Evolutionary conservation across 1,284 basidiomycete genomes (phyloP).

Genomic region (Leccinum insolens): DNA sequence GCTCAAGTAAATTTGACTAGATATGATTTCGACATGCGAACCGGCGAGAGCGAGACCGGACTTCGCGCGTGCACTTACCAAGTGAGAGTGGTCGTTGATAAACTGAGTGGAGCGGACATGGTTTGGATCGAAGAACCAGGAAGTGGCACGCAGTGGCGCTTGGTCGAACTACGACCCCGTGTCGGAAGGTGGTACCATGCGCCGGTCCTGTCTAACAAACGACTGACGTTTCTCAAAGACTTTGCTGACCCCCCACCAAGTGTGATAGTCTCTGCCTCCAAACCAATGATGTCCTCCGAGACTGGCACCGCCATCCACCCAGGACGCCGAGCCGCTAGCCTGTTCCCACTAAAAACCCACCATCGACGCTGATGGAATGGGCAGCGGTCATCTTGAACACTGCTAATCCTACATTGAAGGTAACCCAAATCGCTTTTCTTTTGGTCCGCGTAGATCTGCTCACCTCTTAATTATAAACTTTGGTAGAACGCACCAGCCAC

Average conservation of each 20-base stretch:
- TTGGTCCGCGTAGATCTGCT: too few relatives aligned
- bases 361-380: too few relatives aligned
- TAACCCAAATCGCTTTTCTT: too few relatives aligned
- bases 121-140: slow-evolving; percentile 62
- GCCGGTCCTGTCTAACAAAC: not conserved
- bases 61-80: slow-evolving; percentile 50
- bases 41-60: too few relatives aligned
- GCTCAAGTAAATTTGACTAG: too few relatives aligned
- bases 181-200: not conserved
- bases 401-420: too few relatives aligned
- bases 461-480: not conserved
- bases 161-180: slow-evolving; percentile 5
- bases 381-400: too few relatives aligned
- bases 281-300: not conserved
- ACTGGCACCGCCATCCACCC: not conserved
- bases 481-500: slow-evolving; percentile 1
- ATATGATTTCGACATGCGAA: too few relatives aligned
- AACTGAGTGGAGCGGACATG: slow-evolving; percentile 44
- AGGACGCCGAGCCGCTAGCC: too few relatives aligned
- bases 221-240: not conserved
- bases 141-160: slow-evolving; percentile 1
- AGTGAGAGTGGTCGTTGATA: slow-evolving; percentile 54
- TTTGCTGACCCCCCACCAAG: slow-evolving; percentile 1
- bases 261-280: not conserved
- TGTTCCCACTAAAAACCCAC: too few relatives aligned